Evolutionary conservation across 164 flowering plant species (phyloP).

Genomic region (Protea cynaroides): DNA sequence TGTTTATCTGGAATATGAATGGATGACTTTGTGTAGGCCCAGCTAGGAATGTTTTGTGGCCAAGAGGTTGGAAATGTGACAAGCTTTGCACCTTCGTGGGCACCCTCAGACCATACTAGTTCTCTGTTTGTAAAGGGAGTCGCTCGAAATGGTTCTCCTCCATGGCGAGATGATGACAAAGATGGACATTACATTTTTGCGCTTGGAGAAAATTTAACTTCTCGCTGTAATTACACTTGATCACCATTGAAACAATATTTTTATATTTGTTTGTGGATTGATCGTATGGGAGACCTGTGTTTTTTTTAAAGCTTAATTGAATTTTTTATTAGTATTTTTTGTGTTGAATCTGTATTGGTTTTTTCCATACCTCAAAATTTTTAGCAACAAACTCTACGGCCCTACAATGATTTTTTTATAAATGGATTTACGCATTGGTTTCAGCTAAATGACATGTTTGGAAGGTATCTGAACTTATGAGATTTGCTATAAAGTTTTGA

Average conservation of each 20-base stretch:
- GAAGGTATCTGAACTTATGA: too few species aligned
- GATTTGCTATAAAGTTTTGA: too few species aligned
- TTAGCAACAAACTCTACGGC: too few species aligned
- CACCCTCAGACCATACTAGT: conserved; percentile 50
- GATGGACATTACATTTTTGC: conserved; percentile 99
- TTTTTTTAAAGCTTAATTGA: not conserved
- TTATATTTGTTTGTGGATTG: not conserved
- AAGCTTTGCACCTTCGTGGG: conserved; percentile 60
- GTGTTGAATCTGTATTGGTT: not conserved
- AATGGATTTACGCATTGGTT: too few species aligned
- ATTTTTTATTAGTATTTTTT: not conserved
- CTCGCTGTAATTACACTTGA: conserved; percentile 95
- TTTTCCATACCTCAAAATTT: not conserved
- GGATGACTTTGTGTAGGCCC: conserved; percentile 98
- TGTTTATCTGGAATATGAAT: conserved; percentile 43
- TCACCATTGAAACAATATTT: conserved; percentile 26
- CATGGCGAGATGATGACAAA: conserved; percentile 95
- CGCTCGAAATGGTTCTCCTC: conserved; percentile 92
- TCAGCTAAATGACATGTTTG: too few species aligned
- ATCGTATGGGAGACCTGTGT: not conserved
- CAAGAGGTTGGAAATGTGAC: conserved; percentile 75
- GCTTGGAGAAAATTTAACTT: conserved; percentile 94
- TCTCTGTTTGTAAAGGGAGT: conserved; percentile 57
- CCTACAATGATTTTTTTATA: too few species aligned
- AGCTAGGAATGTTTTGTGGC: conserved; percentile 78